These are phyloP conservation scores for Trichoderma sp. DNA, from an alignment of 2,329 filamentous ascomycete species.

Conservation along the genomic window DNA sequence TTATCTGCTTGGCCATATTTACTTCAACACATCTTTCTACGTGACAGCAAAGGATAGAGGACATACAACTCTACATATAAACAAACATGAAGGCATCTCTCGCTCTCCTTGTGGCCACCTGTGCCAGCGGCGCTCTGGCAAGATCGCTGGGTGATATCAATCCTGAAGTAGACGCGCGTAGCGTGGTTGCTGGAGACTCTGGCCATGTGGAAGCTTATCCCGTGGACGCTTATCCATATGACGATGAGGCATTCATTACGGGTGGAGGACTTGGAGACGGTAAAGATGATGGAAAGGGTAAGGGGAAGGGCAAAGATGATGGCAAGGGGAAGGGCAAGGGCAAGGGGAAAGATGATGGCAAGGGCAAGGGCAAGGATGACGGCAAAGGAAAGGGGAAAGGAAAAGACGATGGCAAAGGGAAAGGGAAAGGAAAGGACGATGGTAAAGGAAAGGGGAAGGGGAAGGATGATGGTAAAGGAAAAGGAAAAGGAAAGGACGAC, in stretches of 20 bases:
- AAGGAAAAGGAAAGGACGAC: neutral
- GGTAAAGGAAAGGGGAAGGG: neutral
- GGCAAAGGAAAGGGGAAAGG: neutral
- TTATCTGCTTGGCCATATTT: neutral
- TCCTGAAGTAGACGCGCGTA: neutral
- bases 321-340: neutral
- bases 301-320: neutral
- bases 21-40: neutral
- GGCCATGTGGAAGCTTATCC: neutral
- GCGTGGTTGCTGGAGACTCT: neutral
- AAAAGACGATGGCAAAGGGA: neutral
- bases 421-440: neutral
- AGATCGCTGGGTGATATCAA: neutral
- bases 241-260: neutral
- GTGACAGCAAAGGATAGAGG: neutral
- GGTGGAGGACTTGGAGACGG: neutral
- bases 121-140: neutral
- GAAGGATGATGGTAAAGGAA: neutral
- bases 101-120: conserved; percentile 1
- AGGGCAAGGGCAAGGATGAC: neutral
- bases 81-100: neutral
- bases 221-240: neutral
- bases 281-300: neutral
- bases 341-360: neutral
- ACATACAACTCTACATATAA: neutral